phyloP scores from a whole-genome alignment of 257 asterid genomes.

The Solanum sitiens region DNA sequence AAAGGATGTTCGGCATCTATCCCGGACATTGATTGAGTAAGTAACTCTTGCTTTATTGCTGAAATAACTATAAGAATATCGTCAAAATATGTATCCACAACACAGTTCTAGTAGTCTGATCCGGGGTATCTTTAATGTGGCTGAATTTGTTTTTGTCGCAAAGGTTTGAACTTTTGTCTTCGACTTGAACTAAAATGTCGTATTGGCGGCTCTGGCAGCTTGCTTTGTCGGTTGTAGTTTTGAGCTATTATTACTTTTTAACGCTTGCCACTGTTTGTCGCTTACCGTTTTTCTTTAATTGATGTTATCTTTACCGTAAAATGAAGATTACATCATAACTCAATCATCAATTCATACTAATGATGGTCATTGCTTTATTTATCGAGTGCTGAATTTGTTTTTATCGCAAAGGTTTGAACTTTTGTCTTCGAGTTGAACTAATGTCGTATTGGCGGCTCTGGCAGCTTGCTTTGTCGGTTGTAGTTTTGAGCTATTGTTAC shows the following conservation, averaged over 20 bases:
- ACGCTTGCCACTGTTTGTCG: not conserved
- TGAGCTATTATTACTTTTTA: not conserved
- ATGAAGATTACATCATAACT: too few relatives aligned
- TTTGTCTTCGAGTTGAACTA: not conserved
- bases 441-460: not conserved
- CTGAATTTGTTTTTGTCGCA: not conserved
- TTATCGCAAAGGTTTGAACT: not conserved
- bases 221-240: not conserved
- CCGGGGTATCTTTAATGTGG: not conserved
- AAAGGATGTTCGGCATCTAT: slow-evolving; percentile 35
- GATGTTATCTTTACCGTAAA: not conserved
- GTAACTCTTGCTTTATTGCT: slow-evolving; percentile 9
- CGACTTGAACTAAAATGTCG: not conserved
- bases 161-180: not conserved
- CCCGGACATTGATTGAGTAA: slow-evolving; percentile 32
- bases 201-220: not conserved
- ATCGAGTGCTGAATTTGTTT: not conserved
- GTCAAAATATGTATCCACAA: not conserved
- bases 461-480: not conserved
- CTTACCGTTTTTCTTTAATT: not conserved
- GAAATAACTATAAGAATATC: not conserved
- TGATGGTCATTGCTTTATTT: too few relatives aligned
- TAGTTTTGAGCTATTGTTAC: not conserved
- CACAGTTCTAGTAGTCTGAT: not conserved
- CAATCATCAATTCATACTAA: too few relatives aligned